Base-by-base conservation (phyloP, 306 rosid species). In the Trifolium pratense region DNA sequence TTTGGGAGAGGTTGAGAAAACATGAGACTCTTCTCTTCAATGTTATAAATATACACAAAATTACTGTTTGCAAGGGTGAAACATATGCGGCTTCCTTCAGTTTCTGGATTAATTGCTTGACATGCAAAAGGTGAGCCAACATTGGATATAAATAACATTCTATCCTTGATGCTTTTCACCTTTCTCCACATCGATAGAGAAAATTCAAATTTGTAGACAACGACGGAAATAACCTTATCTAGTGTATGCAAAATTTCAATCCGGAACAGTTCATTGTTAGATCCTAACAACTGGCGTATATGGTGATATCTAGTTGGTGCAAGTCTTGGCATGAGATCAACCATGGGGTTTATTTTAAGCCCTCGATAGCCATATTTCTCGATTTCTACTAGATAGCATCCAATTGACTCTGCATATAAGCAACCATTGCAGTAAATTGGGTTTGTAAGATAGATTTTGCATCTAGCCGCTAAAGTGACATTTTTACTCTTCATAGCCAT, bases 381-480 rank as follows among this genome's bases (percentile, higher is more conserved):
- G 6, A 55, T 20, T 20, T 20, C n/a, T 55, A 55, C 60, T 43
- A 43, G 5, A 12, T 3, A 13, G 5, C 49, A 3, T 43, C 49
- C 6, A 43, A 4, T 12, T 13, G 15, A 3, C 49, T 43, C 57
- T n/a, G 72, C 58, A 45, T 67, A 46, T 17, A 67, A 26, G 58
- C 42, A 9, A n/a, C 25, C 42, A 16, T 67, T 67, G 42, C 73
- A 68, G 16, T 46, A 67, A 46, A 67, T 23, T 26, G 73, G 58
- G 15, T 67, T 45, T 3, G 1, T 2, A 18, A 63, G n/a, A 63
- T 18, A 7, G 69, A 5, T 12, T 43, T 43, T 12, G 48, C 3
- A 42, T 3, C 15, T 12, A 5, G 3, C 67, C 15, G 0, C 71
- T 17, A 21, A 55, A 9, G 29, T 10, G 13, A 3, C 13, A 9